A percentile compares a stretch with the other conserved stretches of the same genome.
Conservation (phyloP, 257 asterid species). For the Leptodermis oblonga region DNA sequence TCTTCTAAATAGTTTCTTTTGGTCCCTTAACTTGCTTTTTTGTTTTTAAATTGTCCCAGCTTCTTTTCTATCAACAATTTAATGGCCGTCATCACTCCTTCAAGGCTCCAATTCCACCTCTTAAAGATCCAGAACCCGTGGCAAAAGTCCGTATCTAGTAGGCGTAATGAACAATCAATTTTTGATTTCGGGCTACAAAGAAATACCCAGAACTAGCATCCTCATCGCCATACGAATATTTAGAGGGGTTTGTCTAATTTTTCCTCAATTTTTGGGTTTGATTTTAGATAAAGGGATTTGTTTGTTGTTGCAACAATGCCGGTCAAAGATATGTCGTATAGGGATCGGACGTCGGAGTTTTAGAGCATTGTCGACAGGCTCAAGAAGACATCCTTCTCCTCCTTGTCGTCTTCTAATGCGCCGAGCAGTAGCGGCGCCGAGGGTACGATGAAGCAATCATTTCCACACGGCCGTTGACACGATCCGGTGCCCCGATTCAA, state of each 20-base stretch:
- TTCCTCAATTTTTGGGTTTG: background rate
- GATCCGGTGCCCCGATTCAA: conserved; percentile 65
- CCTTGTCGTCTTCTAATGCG: conserved; percentile 40
- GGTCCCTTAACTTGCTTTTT: no score
- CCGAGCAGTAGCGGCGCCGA: conserved; percentile 49
- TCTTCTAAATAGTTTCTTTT: no score
- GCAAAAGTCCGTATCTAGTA: conserved; percentile 1
- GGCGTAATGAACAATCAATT: background rate
- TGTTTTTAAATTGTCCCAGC: no score
- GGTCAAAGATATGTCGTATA: conserved; percentile 56
- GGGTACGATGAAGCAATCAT: conserved; percentile 16
- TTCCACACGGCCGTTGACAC: conserved; percentile 34
- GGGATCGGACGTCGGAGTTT: conserved; percentile 93
- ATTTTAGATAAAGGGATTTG: background rate
- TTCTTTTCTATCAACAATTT: no score
- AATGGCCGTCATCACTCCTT: no score
- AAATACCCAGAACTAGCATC: conserved; percentile 7
- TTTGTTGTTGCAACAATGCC: conserved; percentile 41
- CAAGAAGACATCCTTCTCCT: conserved; percentile 26
- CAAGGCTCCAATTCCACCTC: background rate
- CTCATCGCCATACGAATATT: background rate
- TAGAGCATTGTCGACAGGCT: conserved; percentile 59
- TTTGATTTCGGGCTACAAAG: background rate
- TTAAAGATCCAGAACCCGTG: no score
- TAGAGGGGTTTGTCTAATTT: conserved; percentile 4